Evolutionary conservation across 805 yeast genomes (phyloP).

Genomic region (Candida ficus): DNA sequence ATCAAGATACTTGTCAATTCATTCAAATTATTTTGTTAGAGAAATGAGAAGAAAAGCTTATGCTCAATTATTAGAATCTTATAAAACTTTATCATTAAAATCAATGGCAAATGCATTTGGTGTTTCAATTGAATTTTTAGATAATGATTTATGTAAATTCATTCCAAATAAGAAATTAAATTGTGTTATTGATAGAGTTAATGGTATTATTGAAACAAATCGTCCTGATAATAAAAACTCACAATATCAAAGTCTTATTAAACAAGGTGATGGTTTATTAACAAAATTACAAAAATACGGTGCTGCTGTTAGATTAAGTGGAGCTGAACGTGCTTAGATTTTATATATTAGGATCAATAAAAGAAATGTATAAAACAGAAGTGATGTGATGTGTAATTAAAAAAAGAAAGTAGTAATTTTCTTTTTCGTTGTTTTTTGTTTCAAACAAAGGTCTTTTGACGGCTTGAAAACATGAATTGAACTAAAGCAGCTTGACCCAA

Average conservation of each 20-base stretch:
- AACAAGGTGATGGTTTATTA: slow-evolving; percentile 86
- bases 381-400: neutral
- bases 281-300: slow-evolving; percentile 96
- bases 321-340: slow-evolving; percentile 64
- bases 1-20: slow-evolving; percentile 65
- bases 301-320: slow-evolving; percentile 93
- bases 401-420: no score
- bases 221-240: slow-evolving; percentile 95
- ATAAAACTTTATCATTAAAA: slow-evolving; percentile 81
- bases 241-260: slow-evolving; percentile 82
- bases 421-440: slow-evolving; percentile 4
- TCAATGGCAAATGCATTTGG: slow-evolving; percentile 95
- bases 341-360: no score
- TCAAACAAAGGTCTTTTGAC: slow-evolving; percentile 37
- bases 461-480: slow-evolving; percentile 67
- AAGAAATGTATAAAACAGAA: neutral
- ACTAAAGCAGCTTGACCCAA: slow-evolving; percentile 74
- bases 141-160: slow-evolving; percentile 79
- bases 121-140: slow-evolving; percentile 82
- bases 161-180: slow-evolving; percentile 91
- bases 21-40: slow-evolving; percentile 78
- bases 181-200: slow-evolving; percentile 93
- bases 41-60: slow-evolving; percentile 95
- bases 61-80: slow-evolving; percentile 88
- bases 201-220: slow-evolving; percentile 92